Evolutionary conservation across 2,329 filamentous ascomycete genomes (phyloP), one percentile per base, ranked within the genome.

Genomic region (Calonectria crousiana): DNA sequence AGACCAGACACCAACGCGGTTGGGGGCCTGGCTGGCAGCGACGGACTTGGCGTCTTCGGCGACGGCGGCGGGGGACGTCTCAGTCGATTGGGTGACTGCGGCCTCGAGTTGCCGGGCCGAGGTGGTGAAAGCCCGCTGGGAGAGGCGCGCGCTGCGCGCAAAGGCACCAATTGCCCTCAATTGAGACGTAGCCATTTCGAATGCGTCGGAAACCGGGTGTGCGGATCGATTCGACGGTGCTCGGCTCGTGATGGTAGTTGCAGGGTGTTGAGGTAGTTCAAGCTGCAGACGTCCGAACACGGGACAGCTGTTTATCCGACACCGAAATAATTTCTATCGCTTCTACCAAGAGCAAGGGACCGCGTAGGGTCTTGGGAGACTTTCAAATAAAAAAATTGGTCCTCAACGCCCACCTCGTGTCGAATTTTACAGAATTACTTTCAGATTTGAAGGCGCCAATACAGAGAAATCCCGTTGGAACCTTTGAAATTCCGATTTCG

Each of bases 1-100:
- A 75, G 95, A 95, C 97, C 97, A 99, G 74, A 95, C 90, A 8
- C 87, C 91, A 74, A 89, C 87, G 76, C 95, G 92, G 89, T 99
- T 99, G 28, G 97, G 97, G 38, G 96, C 95, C 88, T 99, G 97
- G 84, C 89, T 86, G 71, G 90, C 86, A 76, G 91, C 88, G 81
- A 88, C 86, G 38, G 87, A 80, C 74, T 83, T 81, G 75, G 80
- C 76, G 67, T 84, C 86, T 75, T 88, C 87, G 77, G 86, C 83
- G 78, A 86, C 85, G 75, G 87, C 85, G 75, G 87, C 84, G 72
- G 87, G 86, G 10, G 83, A 81, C 47, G 86, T 84, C 62, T 88
- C 85, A 73, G 81, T 81, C 60, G 87, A 85, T 73, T 83, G 80
- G 58, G 87, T 82, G 67, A 85, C 83, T 52, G 85, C 81, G 69